Conservation (phyloP, 306 rosid species). For the Gillenia trifoliata region DNA sequence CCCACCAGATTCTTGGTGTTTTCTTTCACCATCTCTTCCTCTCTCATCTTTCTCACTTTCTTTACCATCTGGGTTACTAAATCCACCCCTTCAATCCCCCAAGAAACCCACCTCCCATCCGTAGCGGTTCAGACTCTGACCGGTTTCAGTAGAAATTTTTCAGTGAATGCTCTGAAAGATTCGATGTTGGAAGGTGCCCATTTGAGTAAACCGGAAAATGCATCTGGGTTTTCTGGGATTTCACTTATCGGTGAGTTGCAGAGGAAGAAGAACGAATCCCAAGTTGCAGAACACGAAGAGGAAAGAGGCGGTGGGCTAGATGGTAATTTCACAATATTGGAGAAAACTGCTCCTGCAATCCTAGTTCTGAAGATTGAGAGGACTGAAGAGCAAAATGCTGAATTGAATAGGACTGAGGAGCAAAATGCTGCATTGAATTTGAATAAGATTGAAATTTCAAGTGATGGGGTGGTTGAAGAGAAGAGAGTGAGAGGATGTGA, state of each 20-base stretch:
- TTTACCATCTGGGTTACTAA: constrained; percentile 58
- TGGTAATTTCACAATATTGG: constrained; percentile 30
- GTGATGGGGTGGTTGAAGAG: constrained; percentile 21
- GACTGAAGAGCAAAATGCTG: neutral
- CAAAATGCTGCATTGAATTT: constrained; percentile 15
- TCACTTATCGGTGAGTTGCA: constrained; percentile 20
- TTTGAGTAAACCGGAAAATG: constrained; percentile 29
- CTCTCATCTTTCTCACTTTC: constrained; percentile 50
- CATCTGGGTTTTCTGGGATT: constrained; percentile 29
- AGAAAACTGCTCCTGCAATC: constrained; percentile 15
- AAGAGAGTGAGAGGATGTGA: constrained; percentile 50
- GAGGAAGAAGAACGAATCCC: constrained; percentile 27
- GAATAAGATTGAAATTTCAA: constrained; percentile 19
- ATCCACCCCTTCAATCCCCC: constrained; percentile 43
- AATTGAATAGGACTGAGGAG: constrained; percentile 12
- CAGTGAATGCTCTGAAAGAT: constrained; percentile 23
- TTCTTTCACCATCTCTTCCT: constrained; percentile 61
- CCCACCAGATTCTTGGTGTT: constrained; percentile 68
- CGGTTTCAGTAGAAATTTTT: constrained; percentile 31
- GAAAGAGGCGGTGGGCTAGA: constrained; percentile 9
- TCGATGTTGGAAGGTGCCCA: constrained; percentile 39
- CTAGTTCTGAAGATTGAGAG: constrained; percentile 9
- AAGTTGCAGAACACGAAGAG: constrained; percentile 18
- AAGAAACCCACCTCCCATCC: constrained; percentile 32
- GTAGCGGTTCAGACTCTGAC: constrained; percentile 28